A percentile compares a stretch with the other conserved stretches of the same genome.
phyloP scores from a whole-genome alignment of 176 grass and related monocot species.

The Carex scoparia region DNA sequence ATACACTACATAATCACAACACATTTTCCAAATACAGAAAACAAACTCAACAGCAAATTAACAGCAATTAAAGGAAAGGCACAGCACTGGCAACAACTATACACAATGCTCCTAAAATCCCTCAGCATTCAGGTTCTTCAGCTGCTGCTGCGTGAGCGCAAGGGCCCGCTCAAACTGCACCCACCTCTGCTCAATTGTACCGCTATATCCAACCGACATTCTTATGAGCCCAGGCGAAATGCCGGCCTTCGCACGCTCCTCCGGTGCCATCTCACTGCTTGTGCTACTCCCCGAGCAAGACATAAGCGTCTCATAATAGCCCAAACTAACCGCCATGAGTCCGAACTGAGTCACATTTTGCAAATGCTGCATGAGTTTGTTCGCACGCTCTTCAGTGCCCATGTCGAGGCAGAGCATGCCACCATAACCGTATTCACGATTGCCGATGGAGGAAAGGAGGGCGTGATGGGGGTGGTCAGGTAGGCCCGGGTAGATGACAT shows the following conservation, averaged over 20 bases:
- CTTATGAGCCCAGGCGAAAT: constrained; percentile 80
- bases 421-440: constrained; percentile 68
- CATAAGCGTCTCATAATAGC: constrained; percentile 97
- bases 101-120: constrained; percentile 11
- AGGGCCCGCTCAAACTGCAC: constrained; percentile 79
- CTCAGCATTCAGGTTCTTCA: background rate
- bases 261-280: constrained; percentile 86
- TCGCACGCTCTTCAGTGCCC: constrained; percentile 84
- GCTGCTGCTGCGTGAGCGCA: constrained; percentile 40
- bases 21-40: background rate
- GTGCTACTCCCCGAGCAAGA: constrained; percentile 91
- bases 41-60: background rate
- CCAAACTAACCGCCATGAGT: constrained; percentile 95
- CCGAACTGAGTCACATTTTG: constrained; percentile 97
- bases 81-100: background rate
- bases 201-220: constrained; percentile 86
- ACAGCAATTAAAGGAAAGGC: background rate
- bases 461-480: constrained; percentile 75
- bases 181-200: constrained; percentile 89
- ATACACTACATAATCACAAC: constrained; percentile 11
- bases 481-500: constrained; percentile 77
- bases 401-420: constrained; percentile 97
- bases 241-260: constrained; percentile 54
- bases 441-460: constrained; percentile 41
- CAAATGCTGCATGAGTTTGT: constrained; percentile 88